Percentiles rank a stretch among this genome's conserved stretches.
These are phyloP conservation scores for Trametes pubescens DNA, from an alignment of 1,284 basidiomycete genomes.

Conservation along the genomic window DNA sequence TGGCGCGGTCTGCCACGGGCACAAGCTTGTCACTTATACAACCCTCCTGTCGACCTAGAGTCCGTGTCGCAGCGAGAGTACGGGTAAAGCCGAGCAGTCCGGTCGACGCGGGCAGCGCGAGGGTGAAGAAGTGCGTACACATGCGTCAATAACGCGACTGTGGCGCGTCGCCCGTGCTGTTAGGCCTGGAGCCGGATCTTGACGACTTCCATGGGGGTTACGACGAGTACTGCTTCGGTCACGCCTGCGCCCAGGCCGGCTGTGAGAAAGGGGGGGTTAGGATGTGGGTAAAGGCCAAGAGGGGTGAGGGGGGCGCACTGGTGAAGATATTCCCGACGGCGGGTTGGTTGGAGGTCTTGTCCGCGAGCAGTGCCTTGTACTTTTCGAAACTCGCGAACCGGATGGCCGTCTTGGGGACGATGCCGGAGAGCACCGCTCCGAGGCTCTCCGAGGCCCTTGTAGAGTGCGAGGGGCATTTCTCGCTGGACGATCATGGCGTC, in stretches of 20 bases:
- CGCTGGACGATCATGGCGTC: slow-evolving; percentile 89
- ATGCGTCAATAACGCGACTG: slow-evolving; percentile 11
- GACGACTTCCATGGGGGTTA: slow-evolving; percentile 99
- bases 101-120: no score
- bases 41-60: no score
- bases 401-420: slow-evolving; percentile 99
- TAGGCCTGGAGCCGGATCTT: slow-evolving; percentile 99
- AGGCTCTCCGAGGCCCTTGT: slow-evolving; percentile 99
- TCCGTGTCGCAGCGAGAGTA: no score
- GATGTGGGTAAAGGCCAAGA: neutral
- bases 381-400: slow-evolving; percentile 98
- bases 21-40: no score
- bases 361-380: slow-evolving; percentile 88
- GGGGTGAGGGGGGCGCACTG: slow-evolving; percentile 53
- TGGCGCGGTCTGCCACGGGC: no score
- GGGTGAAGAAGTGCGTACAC: slow-evolving; percentile 14
- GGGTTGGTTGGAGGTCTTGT: slow-evolving; percentile 80
- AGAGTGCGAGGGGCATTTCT: slow-evolving; percentile 95
- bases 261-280: slow-evolving; percentile 16
- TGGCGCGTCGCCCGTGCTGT: slow-evolving; percentile 80
- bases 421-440: slow-evolving; percentile 96
- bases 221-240: slow-evolving; percentile 93
- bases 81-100: no score
- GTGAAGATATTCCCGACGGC: slow-evolving; percentile 82
- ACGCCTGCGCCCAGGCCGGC: slow-evolving; percentile 91